These are phyloP conservation scores for Oryza longistaminata DNA, from an alignment of 176 grass and related monocot genomes.

Conservation along the genomic window DNA sequence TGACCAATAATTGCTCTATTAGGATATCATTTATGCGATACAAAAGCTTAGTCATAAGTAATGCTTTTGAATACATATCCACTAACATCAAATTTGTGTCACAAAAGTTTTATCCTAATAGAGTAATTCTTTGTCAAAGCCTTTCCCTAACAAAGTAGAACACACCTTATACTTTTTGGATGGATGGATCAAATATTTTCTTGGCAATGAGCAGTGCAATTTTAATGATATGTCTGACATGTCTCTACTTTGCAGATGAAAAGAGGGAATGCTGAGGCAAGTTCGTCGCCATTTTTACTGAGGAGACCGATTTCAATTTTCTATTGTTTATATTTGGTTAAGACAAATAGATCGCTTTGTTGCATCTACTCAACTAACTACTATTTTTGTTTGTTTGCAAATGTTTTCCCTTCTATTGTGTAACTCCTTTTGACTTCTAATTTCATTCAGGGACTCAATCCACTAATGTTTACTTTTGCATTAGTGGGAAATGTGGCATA, in stretches of 20 bases:
- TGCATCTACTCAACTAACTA: not conserved
- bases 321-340: slow-evolving; percentile 25
- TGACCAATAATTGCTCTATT: too few species aligned
- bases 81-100: too few species aligned
- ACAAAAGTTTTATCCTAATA: too few species aligned
- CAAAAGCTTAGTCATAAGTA: too few species aligned
- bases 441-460: slow-evolving; percentile 79
- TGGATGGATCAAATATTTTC: not conserved
- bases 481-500: slow-evolving; percentile 86
- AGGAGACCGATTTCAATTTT: not conserved
- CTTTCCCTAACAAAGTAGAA: too few species aligned
- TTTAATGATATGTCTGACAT: slow-evolving; percentile 26
- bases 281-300: slow-evolving; percentile 38
- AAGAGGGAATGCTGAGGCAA: slow-evolving; percentile 88
- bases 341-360: not conserved
- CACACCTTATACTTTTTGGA: too few species aligned
- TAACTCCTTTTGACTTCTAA: slow-evolving; percentile 40
- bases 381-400: not conserved
- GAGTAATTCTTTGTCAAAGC: too few species aligned
- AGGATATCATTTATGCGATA: too few species aligned
- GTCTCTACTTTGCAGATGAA: slow-evolving; percentile 72
- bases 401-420: not conserved
- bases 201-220: slow-evolving; percentile 14
- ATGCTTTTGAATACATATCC: too few species aligned
- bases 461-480: slow-evolving; percentile 94